Base-by-base conservation (phyloP, 345 rosid species). In the Syzygium grande region DNA sequence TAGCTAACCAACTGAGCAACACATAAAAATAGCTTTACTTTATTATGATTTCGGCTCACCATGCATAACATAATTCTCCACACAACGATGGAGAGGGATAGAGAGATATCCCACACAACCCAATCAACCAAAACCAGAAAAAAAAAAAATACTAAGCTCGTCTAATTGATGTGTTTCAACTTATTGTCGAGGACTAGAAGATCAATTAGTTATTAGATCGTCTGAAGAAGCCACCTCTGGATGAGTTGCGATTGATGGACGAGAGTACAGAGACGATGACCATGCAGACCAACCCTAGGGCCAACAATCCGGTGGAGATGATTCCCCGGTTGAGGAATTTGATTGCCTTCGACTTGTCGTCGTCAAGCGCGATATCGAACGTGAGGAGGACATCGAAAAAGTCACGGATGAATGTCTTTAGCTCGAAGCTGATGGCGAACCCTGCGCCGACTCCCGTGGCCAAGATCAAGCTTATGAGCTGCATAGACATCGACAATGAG, bases 361-460 rank as follows among this genome's bases (percentile, higher is more conserved):
- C 90, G 3, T 85, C 6, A 30, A 61, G 22, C 2, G 51, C 46
- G 27, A 49, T 43, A 41, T 21, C 46, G 5, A 59, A 13, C 6
- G 7, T 12, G 3, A 38, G 49, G 15, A 85, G 6, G 25, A 34
- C 13, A 3, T 84, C 2, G 30, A 80, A 84, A 30, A 88, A 16
- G 5, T 38, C 30, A 3, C 54, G 29, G 52, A 86, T 4, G 2
- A 30, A 11, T 25, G 19, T 52, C 73, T 92, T 91, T 38, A 88
- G 30, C 85, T 92, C 92, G 25, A 86, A 56, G 34, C 90, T 87
- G 4, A 77, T 52, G 7, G 88, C 83, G 12, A 90, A 89, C 13
- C 93, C 91, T 5, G 91, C 91, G 25, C 90, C 90, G 5, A 89
- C 77, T 27, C 91, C 92, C 3, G 90, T n/a, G 9, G 87, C 91